Percentiles rank a stretch among this genome's conserved stretches.
Evolutionary conservation across 352 stramenopile species (phyloP).

Genomic region (Paralagenidium karlingii): DNA sequence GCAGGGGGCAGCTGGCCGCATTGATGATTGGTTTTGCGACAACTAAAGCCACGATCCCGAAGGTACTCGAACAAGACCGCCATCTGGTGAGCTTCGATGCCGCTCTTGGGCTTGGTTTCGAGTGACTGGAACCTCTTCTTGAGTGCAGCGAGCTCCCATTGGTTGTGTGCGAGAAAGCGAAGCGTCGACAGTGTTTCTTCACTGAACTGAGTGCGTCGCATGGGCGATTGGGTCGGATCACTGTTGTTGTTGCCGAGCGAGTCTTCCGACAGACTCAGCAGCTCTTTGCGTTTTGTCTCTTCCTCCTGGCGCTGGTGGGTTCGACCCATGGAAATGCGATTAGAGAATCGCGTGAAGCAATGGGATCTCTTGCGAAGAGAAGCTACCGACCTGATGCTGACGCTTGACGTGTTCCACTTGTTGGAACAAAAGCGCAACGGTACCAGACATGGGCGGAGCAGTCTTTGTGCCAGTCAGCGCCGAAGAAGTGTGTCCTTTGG

Average conservation of each 20-base stretch:
- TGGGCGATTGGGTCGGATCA: conserved; percentile 1
- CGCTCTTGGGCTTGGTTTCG: conserved; percentile 10
- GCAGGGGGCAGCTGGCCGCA: too few relatives aligned
- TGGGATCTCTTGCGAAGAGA: background rate
- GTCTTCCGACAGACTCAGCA: conserved; percentile 17
- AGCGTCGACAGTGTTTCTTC: too few relatives aligned
- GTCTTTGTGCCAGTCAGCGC: too few relatives aligned
- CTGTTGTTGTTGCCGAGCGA: conserved; percentile 4
- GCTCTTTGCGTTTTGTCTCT: conserved; percentile 25
- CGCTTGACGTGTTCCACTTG: conserved; percentile 37
- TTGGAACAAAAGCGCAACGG: conserved; percentile 55
- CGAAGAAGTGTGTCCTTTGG: too few relatives aligned
- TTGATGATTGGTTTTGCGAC: too few relatives aligned
- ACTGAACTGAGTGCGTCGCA: conserved; percentile 4
- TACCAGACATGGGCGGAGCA: conserved; percentile 50
- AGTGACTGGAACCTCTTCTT: conserved; percentile 34
- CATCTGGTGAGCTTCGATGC: background rate
- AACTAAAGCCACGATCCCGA: background rate
- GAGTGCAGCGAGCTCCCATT: conserved; percentile 34
- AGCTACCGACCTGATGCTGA: conserved; percentile 19
- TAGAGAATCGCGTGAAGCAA: background rate
- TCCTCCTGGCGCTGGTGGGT: conserved; percentile 16
- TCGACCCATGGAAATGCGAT: background rate
- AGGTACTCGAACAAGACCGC: background rate
- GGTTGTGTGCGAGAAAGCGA: too few relatives aligned